Conservation (phyloP, 768 basidiomycete genomes). For the Mycena belliarum region DNA sequence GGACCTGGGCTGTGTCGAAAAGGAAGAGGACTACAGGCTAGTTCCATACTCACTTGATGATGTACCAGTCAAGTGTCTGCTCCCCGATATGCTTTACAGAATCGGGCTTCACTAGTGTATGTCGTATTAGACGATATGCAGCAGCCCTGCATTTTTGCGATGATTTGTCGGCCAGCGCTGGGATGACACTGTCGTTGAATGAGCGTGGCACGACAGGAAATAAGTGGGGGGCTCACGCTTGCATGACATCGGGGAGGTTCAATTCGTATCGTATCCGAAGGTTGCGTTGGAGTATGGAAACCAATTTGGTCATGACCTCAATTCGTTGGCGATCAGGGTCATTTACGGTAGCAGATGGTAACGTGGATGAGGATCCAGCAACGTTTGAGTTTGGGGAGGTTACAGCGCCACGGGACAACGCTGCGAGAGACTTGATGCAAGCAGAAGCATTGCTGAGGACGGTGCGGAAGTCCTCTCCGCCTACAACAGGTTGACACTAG, state of each 20-base stretch:
- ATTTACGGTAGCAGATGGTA: constrained; percentile 35
- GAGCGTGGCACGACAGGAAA: constrained; percentile 5
- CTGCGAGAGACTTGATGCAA: constrained; percentile 57
- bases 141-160: constrained; percentile 76
- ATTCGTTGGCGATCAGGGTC: constrained; percentile 59
- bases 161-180: constrained; percentile 73
- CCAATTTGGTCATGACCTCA: constrained; percentile 65
- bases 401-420: constrained; percentile 42
- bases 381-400: constrained; percentile 31
- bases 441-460: constrained; percentile 64
- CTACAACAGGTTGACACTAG: constrained; percentile 16
- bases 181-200: constrained; percentile 61
- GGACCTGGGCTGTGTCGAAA: constrained; percentile 50
- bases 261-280: constrained; percentile 78
- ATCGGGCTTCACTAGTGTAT: constrained; percentile 71
- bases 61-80: constrained; percentile 82
- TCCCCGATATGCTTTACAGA: constrained; percentile 65
- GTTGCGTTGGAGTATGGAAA: constrained; percentile 65
- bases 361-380: constrained; percentile 36
- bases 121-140: constrained; percentile 82
- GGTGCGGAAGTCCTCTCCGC: constrained; percentile 71
- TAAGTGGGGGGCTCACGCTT: constrained; percentile 60
- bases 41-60: constrained; percentile 73
- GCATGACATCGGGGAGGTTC: constrained; percentile 65
- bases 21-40: constrained; percentile 3